A percentile compares a stretch with the other conserved stretches of the same genome.
These are phyloP conservation scores for Suhomyces xylopsoci DNA, from an alignment of 805 yeast species.

Conservation along the genomic window DNA sequence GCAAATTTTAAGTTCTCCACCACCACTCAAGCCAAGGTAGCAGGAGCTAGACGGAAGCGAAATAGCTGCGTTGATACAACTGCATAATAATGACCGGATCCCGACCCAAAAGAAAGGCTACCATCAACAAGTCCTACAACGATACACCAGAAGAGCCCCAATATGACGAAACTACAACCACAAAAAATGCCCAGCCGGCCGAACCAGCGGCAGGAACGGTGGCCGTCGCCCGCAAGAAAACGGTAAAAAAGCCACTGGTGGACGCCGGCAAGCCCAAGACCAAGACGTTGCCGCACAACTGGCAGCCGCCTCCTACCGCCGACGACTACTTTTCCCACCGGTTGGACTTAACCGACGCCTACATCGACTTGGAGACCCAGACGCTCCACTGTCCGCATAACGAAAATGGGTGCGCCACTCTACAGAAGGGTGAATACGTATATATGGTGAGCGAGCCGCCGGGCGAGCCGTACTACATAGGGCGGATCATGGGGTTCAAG, in stretches of 20 bases:
- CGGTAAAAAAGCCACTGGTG: not conserved
- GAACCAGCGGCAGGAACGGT: not conserved
- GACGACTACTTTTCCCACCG: slow-evolving; percentile 42
- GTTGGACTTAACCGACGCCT: slow-evolving; percentile 42
- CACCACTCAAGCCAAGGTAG: not conserved
- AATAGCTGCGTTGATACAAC: not conserved
- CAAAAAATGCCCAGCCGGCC: not conserved
- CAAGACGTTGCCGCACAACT: slow-evolving; percentile 39
- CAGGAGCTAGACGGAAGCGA: not conserved
- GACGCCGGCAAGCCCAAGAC: not conserved
- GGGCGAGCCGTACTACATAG: slow-evolving; percentile 91
- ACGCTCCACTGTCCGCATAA: slow-evolving; percentile 35
- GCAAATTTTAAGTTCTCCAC: not conserved
- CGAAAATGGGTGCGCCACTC: slow-evolving; percentile 7
- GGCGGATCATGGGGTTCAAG: slow-evolving; percentile 72
- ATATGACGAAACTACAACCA: slow-evolving; percentile 17
- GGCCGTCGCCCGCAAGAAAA: not conserved
- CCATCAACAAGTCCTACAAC: slow-evolving; percentile 33
- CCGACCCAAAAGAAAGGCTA: slow-evolving; percentile 37
- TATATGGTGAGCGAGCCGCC: slow-evolving; percentile 90
- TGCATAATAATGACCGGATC: not conserved
- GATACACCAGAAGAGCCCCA: slow-evolving; percentile 28
- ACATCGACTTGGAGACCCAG: slow-evolving; percentile 36
- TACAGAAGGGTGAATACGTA: slow-evolving; percentile 62
- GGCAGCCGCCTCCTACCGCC: slow-evolving; percentile 45